Conservation (phyloP, 2,329 filamentous ascomycete genomes). For the Daldinia sp. region DNA sequence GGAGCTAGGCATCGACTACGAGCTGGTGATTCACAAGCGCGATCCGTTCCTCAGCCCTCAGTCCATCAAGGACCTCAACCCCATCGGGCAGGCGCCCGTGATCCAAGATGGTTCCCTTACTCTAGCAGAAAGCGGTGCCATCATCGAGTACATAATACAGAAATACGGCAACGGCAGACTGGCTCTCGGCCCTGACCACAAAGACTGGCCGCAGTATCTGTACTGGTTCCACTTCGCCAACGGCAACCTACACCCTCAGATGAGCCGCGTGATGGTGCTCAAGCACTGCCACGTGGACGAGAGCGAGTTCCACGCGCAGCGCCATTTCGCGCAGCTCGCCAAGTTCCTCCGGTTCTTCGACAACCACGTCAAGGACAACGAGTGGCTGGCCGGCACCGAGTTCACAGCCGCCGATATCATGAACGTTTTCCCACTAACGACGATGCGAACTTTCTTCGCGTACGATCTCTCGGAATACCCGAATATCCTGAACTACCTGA, state of each 20-base stretch:
- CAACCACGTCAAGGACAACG: constrained; percentile 1
- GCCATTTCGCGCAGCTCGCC: not conserved
- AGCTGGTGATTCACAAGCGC: constrained; percentile 2
- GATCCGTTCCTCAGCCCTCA: constrained; percentile 5
- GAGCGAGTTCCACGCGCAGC: not conserved
- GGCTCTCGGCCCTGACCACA: not conserved
- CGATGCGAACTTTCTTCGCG: constrained; percentile 2
- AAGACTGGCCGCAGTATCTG: constrained; percentile 5
- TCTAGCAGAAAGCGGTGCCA: not conserved
- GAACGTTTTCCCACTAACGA: not conserved
- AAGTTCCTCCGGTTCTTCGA: constrained; percentile 1
- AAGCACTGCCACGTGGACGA: not conserved
- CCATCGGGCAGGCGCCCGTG: not conserved
- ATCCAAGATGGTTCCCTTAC: constrained; percentile 3
- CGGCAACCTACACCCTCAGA: constrained; percentile 2
- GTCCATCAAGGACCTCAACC: not conserved
- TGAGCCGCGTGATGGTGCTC: constrained; percentile 1
- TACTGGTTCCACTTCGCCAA: constrained; percentile 7
- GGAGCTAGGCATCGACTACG: not conserved
- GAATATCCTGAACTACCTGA: not conserved
- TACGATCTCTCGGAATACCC: not conserved
- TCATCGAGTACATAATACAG: constrained; percentile 3
- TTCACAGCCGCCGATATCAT: constrained; percentile 1
- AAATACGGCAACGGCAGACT: constrained; percentile 1
- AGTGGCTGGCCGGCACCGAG: not conserved